Base-by-base conservation (phyloP, 495 filamentous ascomycete genomes). In the Podospora fimiseda region DNA sequence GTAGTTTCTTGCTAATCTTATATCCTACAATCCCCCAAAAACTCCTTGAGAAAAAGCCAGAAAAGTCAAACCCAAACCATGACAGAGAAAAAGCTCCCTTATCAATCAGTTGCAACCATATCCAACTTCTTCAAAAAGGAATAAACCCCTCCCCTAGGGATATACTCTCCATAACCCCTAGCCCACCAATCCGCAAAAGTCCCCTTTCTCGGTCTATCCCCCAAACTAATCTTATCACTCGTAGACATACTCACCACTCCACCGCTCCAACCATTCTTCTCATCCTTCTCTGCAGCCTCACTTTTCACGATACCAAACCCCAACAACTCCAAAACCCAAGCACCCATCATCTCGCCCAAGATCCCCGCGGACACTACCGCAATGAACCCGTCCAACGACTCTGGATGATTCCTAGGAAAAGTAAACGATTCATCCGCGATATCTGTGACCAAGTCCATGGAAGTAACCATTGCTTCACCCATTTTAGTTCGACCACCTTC, bases 281-380 rank as follows among this genome's bases (percentile, higher is more conserved):
- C 39, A 9, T 30, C 24, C 2, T 36, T 47, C 9, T 50, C 41
- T 5, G 37, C 6, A 16, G 43, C 44, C 21, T 43, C 21, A 19
- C 41, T 48, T 6, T 33, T 9, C 16, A 54, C 50, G 50, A 56
- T 53, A 2, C 60, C 56, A 39, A 62, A 62, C 19, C 60, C 60
- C 13, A 62, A 48, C 47, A 59, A n/a, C 43, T 56, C 56, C 47
- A 62, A 43, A 23, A 59, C 53, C 60, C 60, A 62, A 13, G 56
- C 46, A 2, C 60, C 60, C 37, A 48, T 52, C 53, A 62, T 56
- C 43, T 53, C 43, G 20, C 50, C 56, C 5, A 62, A 48, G 2
- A 59, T 24, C 1, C 60, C 60, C 6, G 48, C 53, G 37, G 60
- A 55, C 6, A 57, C 60, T 33, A 59, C 53, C 49, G 56, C 56